phyloP scores from a whole-genome alignment of 2,329 filamentous ascomycete genomes.

The Penicillium nordicum region DNA sequence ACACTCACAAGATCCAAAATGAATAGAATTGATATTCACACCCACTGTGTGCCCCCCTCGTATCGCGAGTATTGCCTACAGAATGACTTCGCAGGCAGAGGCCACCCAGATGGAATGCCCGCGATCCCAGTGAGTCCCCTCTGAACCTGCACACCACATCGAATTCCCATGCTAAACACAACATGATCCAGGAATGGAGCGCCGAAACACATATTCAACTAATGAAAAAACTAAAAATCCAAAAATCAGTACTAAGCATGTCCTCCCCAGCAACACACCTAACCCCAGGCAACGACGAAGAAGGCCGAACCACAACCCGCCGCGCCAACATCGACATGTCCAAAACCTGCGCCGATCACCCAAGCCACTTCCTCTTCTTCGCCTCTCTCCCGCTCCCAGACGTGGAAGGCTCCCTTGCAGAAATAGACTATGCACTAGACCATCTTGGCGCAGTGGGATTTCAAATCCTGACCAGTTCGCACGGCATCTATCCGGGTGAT shows the following conservation, averaged over 20 bases:
- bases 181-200: slow-evolving; percentile 41
- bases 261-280: slow-evolving; percentile 54
- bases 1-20: not conserved
- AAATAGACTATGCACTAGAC: slow-evolving; percentile 46
- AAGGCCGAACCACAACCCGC: slow-evolving; percentile 40
- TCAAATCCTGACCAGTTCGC: slow-evolving; percentile 51
- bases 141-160: not conserved
- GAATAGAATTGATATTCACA: slow-evolving; percentile 20
- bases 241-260: slow-evolving; percentile 54
- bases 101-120: slow-evolving; percentile 23
- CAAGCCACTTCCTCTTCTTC: slow-evolving; percentile 50
- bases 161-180: not conserved
- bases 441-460: slow-evolving; percentile 51
- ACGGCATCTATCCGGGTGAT: slow-evolving; percentile 54
- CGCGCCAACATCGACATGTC: slow-evolving; percentile 32
- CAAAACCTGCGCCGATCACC: slow-evolving; percentile 24
- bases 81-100: slow-evolving; percentile 20
- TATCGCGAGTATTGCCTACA: slow-evolving; percentile 22
- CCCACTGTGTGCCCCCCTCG: slow-evolving; percentile 16
- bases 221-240: slow-evolving; percentile 51
- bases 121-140: slow-evolving; percentile 16
- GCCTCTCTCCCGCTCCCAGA: slow-evolving; percentile 54
- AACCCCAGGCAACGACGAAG: slow-evolving; percentile 35
- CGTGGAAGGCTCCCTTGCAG: slow-evolving; percentile 45
- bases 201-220: slow-evolving; percentile 47